Base-by-base conservation (phyloP, 2,329 filamentous ascomycete species). In the Aureobasidium musti region DNA sequence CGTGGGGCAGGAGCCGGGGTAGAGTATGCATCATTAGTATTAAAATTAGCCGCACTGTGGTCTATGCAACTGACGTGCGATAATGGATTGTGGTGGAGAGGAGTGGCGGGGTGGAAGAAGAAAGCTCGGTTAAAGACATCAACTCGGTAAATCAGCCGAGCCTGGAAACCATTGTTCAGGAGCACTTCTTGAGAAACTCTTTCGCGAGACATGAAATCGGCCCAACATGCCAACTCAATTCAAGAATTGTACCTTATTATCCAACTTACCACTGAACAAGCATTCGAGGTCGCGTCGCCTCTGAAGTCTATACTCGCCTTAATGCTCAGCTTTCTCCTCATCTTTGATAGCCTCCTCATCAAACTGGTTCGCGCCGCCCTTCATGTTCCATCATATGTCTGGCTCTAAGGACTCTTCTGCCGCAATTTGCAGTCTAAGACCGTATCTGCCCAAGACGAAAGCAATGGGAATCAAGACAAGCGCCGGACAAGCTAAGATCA, bases 361-460 rank as follows among this genome's bases (percentile, higher is more conserved):
- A n/a, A 28, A n/a, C 5, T 60, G 21, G 7, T 28, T 11, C 5
- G n/a, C 19, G 6, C 17, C n/a, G 37, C 14, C 23, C 37, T 28
- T 47, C 26, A 23, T 45, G 39, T 19, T 60, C 76, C 67, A 76
- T 73, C 67, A 79, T 77, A 45, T 75, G 72, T 52, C 71, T 73
- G 11, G 78, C 77, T n/a, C 74, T 77, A 79, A 1, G 77, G 77
- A 69, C 78, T 79, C 53, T 74, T 73, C 52, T 71, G 72, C 37
- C 78, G 72, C 50, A 79, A 66, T n/a, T n/a, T n/a, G n/a, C n/a
- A n/a, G n/a, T 11, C 72, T 71, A 30, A 72, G 71, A 14, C 78
- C 77, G 63, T 74, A 75, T 41, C 68, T 73, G 41, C 73, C 72
- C 28, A 79, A 66, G 1, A 79, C 67, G 35, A 73, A 69, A 13